Evolutionary conservation across 2,329 filamentous ascomycete genomes (phyloP).

Genomic region (Phialemoniopsis sp.): DNA sequence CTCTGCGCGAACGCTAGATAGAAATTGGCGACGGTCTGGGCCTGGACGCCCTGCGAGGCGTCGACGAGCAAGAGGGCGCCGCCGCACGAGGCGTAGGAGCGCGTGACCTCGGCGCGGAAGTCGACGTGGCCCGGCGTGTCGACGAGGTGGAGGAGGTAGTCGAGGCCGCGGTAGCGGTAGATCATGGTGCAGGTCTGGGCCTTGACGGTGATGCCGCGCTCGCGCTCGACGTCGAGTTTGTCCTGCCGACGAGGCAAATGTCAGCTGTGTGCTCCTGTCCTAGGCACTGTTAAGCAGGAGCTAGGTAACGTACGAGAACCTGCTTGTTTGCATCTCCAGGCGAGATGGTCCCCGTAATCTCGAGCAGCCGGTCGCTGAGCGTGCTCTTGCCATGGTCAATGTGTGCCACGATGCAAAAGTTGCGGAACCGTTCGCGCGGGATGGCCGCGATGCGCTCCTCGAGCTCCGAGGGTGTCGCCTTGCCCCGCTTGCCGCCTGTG

Average conservation of each 20-base stretch:
- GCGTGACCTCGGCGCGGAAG: conserved; percentile 91
- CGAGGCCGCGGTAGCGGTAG: conserved; percentile 77
- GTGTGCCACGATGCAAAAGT: conserved; percentile 98
- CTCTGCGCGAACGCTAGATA: conserved; percentile 95
- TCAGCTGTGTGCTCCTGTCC: background rate
- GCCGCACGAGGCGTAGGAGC: conserved; percentile 93
- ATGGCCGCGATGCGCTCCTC: conserved; percentile 66
- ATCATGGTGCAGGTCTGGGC: conserved; percentile 98
- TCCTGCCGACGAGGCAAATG: conserved; percentile 44
- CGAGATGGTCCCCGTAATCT: conserved; percentile 89
- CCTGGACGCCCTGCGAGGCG: conserved; percentile 93
- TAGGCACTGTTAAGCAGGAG: too few relatives aligned
- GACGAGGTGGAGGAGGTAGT: conserved; percentile 92
- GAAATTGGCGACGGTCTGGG: conserved; percentile 98
- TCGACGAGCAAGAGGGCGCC: conserved; percentile 91
- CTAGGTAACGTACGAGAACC: conserved; percentile 53
- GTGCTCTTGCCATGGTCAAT: conserved; percentile 99
- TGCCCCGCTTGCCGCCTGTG: conserved; percentile 9
- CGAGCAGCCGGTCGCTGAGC: conserved; percentile 84
- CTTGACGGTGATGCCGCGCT: conserved; percentile 97
- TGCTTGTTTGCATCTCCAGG: conserved; percentile 83
- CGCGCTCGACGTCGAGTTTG: conserved; percentile 97
- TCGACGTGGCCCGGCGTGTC: conserved; percentile 98
- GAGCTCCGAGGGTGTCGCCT: conserved; percentile 29
- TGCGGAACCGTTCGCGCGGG: conserved; percentile 76